A percentile compares a stretch with the other conserved stretches of the same genome.
phyloP scores from a whole-genome alignment of 2,329 filamentous ascomycete species.

The Colletotrichum filicis region DNA sequence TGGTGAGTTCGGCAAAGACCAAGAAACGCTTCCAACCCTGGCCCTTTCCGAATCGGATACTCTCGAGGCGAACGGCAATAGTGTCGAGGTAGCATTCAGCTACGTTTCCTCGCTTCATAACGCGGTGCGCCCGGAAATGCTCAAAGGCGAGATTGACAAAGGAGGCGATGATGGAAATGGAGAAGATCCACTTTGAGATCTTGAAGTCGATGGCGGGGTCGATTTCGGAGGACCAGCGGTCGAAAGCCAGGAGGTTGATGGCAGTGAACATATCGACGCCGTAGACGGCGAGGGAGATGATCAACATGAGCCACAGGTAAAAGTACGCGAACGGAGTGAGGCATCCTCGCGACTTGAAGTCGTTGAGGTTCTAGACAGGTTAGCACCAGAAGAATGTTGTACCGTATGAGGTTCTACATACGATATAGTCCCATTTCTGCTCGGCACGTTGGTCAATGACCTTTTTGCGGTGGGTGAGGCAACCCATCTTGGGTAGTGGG shows the following conservation, averaged over 20 bases:
- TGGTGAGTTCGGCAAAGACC: conserved; percentile 92
- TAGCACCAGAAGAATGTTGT: background rate
- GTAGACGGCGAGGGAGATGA: conserved; percentile 87
- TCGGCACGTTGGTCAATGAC: conserved; percentile 77
- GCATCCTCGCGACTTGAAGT: conserved; percentile 88
- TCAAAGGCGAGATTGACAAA: conserved; percentile 85
- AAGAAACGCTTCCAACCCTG: conserved; percentile 89
- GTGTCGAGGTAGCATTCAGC: conserved; percentile 93
- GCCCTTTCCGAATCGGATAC: conserved; percentile 77
- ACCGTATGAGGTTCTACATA: conserved; percentile 55
- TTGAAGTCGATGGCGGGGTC: conserved; percentile 80
- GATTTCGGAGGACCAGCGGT: conserved; percentile 88
- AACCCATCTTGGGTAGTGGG: conserved; percentile 66
- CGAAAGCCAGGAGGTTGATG: conserved; percentile 88
- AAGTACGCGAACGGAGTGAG: conserved; percentile 82
- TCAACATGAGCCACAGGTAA: conserved; percentile 83
- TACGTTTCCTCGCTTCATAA: conserved; percentile 86
- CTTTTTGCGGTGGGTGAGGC: conserved; percentile 71
- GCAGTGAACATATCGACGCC: conserved; percentile 93
- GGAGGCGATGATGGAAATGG: conserved; percentile 89
- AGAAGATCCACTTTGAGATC: conserved; percentile 95
- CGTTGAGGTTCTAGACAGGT: conserved; percentile 59
- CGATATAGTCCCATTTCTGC: conserved; percentile 95
- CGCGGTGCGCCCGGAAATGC: conserved; percentile 80
- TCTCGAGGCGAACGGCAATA: conserved; percentile 86